Base-by-base conservation (phyloP, 2,329 filamentous ascomycete species). In the Achaetomium macrosporum region DNA sequence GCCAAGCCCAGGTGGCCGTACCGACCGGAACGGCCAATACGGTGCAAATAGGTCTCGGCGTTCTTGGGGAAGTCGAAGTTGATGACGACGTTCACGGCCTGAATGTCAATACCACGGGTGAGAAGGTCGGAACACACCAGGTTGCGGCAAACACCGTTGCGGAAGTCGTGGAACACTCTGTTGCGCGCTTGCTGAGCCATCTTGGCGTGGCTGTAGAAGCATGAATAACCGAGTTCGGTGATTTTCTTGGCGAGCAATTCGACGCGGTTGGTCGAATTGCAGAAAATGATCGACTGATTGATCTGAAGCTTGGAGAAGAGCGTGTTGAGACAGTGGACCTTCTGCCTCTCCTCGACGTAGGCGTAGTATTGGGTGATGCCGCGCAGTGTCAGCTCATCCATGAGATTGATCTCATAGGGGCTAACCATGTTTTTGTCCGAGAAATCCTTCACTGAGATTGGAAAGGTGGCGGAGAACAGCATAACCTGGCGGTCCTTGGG, bases 11-110 rank as follows among this genome's bases (percentile, higher is more conserved):
- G 80, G 73, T 99, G 93, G 61, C 93, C 93, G 68, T 96, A 99
- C 61, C 93, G 89, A 61, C 93, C 93, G 47, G 93, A 99, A 68
- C 93, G 89, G 76, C 93, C 93, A 68, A 99, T 99, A 62, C 93
- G 90, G 74, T 99, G 93, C 53, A 99, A 84, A 68, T 99, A 99
- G 0, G 93, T 99, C 74, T 99, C 93, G 15, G 93, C 95, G 65
- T 99, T 99, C 76, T 99, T 99, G 50, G 93, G 93, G 70, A 99
- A 99, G 67, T 99, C 93, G 66, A 99, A 99, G 76, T 99, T 99
- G 82, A 99, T 99, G 68, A 99, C 93, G 51, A 99, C 93, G 64
- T 99, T 99, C 66, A 99, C 93, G 50, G 93, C 93, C 72, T 99
- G 93, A 60, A 99, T 99, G 73, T 99, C 93, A 66, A 99, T 99